Percentiles rank a stretch among this genome's conserved stretches.
These are phyloP conservation scores for Candida buenavistaensis DNA, from an alignment of 1,139 yeast genomes.

Conservation along the genomic window DNA sequence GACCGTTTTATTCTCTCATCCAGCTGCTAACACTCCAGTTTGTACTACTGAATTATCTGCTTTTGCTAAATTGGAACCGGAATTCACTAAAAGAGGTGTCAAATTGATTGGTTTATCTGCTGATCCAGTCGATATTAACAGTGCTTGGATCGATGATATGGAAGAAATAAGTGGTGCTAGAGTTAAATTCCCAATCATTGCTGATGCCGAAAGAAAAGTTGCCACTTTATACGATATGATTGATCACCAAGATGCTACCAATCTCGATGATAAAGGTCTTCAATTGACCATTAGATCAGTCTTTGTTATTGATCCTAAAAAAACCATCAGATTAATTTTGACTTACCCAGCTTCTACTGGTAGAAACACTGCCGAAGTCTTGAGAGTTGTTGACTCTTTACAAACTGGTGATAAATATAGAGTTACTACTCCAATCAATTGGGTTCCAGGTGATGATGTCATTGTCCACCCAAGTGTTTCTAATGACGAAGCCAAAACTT, in stretches of 20 bases:
- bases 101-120: conserved; percentile 81
- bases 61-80: conserved; percentile 79
- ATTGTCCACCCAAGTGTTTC: conserved; percentile 74
- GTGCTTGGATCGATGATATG: conserved; percentile 81
- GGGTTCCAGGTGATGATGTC: conserved; percentile 87
- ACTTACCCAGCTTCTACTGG: conserved; percentile 87
- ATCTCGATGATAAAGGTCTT: conserved; percentile 67
- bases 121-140: conserved; percentile 67
- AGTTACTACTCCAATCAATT: conserved; percentile 81
- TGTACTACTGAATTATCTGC: conserved; percentile 92
- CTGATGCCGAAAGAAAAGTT: conserved; percentile 71
- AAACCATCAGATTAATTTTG: conserved; percentile 69
- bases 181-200: conserved; percentile 75
- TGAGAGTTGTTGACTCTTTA: conserved; percentile 77
- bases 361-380: conserved; percentile 84
- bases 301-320: conserved; percentile 77
- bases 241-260: conserved; percentile 80
- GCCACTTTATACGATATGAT: conserved; percentile 77
- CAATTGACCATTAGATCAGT: conserved; percentile 83
- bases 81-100: conserved; percentile 72
- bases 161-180: conserved; percentile 71
- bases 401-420: conserved; percentile 73
- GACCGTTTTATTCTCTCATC: conserved; percentile 82
- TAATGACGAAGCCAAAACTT: conserved; percentile 68
- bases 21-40: conserved; percentile 87